Base-by-base conservation (phyloP, 1,139 yeast genomes). In the Scheffersomyces stambukii region DNA sequence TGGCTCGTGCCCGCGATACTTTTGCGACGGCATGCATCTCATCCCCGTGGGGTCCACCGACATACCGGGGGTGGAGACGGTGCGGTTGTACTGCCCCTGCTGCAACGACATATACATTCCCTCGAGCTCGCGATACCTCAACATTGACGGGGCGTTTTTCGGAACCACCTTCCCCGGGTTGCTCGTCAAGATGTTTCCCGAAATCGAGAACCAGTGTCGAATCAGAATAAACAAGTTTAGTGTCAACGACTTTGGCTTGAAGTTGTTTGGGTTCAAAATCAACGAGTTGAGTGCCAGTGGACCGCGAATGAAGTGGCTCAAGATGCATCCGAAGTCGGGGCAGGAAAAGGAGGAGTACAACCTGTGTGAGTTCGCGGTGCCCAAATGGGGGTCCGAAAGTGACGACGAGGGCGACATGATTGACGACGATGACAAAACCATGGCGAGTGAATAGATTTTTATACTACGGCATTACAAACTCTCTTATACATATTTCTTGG, bases 91-190 rank as follows among this genome's bases (percentile, higher is more conserved):
- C 54, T 91, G 98, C 59, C 97, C 98, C 1, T 80, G 93, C 51
- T 91, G 98, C 58, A 78, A 81, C 51, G 98, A 91, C 50, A 70
- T 89, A 24, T 91, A 91, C 56, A 61, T 86, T 33, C 97, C 97
- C 2, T 78, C 81, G 37, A 80, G 88, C 37, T 79, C 93, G 13
- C 69, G 96, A 39, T 89, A 84, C 55, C 64, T 84, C 38, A 84
- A 84, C 49, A 77, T 91, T 28, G 98, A 91, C 54, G 98, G 98
- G 4, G 96, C 97, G 1, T 91, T 81, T 48, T 91, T 93, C 61
- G 98, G 98, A 6, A 86, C 97, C 1, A 81, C 95, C 17, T 91
- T 91, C 60, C 94, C 96, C 0, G 97, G 96, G 2, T 70, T 91
- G 41, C 82, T 91, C 46, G 76, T 91, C 33, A 84, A 86, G 52